Conservation (phyloP, 192 early-diverging fungal species). For the Gonapodya prolifera region DNA sequence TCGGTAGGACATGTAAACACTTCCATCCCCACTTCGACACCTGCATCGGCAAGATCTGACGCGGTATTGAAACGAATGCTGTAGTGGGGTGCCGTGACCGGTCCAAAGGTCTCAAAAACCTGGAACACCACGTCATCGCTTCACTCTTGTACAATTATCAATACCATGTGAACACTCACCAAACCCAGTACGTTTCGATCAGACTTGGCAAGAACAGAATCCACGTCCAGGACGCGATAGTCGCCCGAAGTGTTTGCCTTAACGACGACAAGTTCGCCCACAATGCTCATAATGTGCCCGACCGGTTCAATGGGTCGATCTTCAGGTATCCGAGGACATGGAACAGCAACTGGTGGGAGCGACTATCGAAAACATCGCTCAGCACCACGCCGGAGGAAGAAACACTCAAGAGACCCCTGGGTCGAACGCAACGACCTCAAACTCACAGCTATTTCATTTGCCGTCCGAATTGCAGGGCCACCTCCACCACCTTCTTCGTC, state of each 20-base stretch:
- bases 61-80: conserved; percentile 57
- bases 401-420: background rate
- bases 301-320: conserved; percentile 34
- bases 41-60: conserved; percentile 39
- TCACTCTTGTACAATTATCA: background rate
- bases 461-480: background rate
- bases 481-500: background rate
- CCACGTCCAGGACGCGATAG: conserved; percentile 56
- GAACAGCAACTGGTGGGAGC: conserved; percentile 7
- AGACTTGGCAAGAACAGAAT: conserved; percentile 51
- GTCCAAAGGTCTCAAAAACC: conserved; percentile 90
- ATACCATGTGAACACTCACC: conserved; percentile 16
- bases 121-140: conserved; percentile 8
- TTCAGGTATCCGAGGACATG: conserved; percentile 25
- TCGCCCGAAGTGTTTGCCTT: conserved; percentile 30
- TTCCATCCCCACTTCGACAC: conserved; percentile 23
- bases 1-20: conserved; percentile 28
- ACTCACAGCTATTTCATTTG: background rate
- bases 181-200: conserved; percentile 50
- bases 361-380: background rate
- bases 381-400: background rate
- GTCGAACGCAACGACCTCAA: too few species aligned
- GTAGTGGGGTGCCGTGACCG: conserved; percentile 69
- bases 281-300: conserved; percentile 54
- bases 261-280: conserved; percentile 63